Conservation (phyloP, 2,329 filamentous ascomycete species). For the Diaporthe vaccinii region DNA sequence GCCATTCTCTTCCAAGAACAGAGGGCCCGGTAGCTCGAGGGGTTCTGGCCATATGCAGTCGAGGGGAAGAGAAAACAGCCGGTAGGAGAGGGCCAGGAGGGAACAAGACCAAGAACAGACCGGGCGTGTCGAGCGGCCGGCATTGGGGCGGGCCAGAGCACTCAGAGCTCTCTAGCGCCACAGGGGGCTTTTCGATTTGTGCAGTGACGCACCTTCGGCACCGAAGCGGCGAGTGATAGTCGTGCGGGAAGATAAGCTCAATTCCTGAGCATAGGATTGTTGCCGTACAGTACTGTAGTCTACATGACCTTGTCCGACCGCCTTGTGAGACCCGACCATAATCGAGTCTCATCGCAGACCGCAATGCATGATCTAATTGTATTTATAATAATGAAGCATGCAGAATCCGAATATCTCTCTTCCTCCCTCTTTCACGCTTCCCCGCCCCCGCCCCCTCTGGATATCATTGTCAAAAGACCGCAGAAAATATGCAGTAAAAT, state of each 20-base stretch:
- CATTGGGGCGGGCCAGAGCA: constrained; percentile 26
- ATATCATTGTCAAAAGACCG: constrained; percentile 31
- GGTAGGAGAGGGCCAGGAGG: constrained; percentile 20
- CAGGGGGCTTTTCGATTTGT: constrained; percentile 22
- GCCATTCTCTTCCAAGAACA: constrained; percentile 35
- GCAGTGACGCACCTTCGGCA: constrained; percentile 35
- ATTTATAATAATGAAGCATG: not conserved
- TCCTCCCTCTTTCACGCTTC: not conserved
- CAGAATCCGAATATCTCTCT: not conserved
- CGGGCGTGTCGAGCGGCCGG: constrained; percentile 38
- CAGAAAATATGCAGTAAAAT: constrained; percentile 19
- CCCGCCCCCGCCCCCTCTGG: not conserved
- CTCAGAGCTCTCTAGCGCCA: constrained; percentile 36
- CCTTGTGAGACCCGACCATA: not conserved
- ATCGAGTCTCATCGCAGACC: not conserved
- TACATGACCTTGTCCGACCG: not conserved
- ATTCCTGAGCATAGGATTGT: not conserved
- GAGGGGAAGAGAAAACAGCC: constrained; percentile 29
- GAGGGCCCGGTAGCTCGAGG: constrained; percentile 11
- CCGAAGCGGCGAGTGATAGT: constrained; percentile 30
- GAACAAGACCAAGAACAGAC: constrained; percentile 24
- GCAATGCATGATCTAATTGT: constrained; percentile 11
- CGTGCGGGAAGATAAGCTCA: constrained; percentile 19
- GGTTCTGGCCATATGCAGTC: constrained; percentile 24
- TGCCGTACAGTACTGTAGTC: not conserved